Evolutionary conservation across 148 eudicot species (phyloP).

Genomic region (Persicaria maculosa): DNA sequence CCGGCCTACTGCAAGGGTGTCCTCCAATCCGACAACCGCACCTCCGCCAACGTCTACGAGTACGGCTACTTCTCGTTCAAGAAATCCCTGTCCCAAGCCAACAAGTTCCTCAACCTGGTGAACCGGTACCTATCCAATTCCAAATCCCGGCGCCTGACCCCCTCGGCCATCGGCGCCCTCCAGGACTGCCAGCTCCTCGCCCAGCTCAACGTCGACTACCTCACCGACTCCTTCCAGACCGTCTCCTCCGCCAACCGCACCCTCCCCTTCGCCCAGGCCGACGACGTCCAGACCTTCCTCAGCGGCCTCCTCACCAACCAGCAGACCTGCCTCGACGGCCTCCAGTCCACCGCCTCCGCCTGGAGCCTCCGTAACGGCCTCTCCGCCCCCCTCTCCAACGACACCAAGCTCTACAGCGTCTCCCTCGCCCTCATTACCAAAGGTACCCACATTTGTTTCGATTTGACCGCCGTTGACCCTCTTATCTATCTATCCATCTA

Average conservation of each 20-base stretch:
- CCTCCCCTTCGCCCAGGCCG: conserved; percentile 28
- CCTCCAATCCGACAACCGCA: conserved; percentile 27
- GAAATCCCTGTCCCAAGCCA: conserved; percentile 32
- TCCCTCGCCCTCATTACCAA: conserved; percentile 53
- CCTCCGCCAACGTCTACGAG: conserved; percentile 37
- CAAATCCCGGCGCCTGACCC: conserved; percentile 21
- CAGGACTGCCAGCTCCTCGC: conserved; percentile 43
- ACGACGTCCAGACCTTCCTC: conserved; percentile 56
- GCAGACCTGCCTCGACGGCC: conserved; percentile 74
- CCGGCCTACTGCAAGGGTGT: conserved; percentile 38
- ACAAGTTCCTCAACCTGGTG: conserved; percentile 27
- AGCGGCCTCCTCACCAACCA: conserved; percentile 70
- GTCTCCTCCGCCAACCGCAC: conserved; percentile 24
- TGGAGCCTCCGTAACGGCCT: conserved; percentile 45
- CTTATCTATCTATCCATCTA: too few relatives aligned
- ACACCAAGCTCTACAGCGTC: conserved; percentile 50
- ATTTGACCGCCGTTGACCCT: too few relatives aligned
- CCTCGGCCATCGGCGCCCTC: conserved; percentile 34
- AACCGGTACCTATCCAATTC: conserved; percentile 24
- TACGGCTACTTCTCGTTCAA: conserved; percentile 39
- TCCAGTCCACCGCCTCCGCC: conserved; percentile 34
- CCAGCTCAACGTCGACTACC: conserved; percentile 34
- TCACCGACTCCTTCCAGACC: conserved; percentile 22
- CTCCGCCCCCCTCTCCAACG: conserved; percentile 36
- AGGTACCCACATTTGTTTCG: conserved; percentile 11